Conservation (phyloP, 148 eudicot genomes). For the Arctostaphylos glauca region DNA sequence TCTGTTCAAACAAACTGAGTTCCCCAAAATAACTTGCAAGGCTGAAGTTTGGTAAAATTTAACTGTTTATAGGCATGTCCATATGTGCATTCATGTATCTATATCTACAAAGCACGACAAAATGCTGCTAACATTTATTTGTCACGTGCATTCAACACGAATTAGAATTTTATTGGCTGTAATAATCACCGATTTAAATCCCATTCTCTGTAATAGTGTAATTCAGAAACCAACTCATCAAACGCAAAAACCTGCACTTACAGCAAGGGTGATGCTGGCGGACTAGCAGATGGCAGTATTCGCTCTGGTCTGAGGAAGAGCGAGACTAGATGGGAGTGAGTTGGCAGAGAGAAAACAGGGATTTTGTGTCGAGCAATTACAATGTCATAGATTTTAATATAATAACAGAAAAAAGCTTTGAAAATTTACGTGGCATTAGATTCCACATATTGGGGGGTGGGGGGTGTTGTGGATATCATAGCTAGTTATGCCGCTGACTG, state of each 20-base stretch:
- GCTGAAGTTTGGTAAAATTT: background rate
- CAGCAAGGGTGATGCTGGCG: background rate
- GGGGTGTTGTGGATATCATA: too few relatives aligned
- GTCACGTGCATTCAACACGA: background rate
- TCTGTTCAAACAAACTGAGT: background rate
- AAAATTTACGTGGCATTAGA: too few relatives aligned
- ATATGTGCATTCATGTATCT: background rate
- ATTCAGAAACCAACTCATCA: background rate
- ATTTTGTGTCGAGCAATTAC: background rate
- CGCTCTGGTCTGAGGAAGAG: background rate
- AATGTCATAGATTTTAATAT: background rate
- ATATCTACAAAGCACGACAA: background rate
- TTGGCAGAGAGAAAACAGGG: background rate
- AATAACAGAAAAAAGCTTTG: too few relatives aligned
- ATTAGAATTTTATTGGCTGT: background rate
- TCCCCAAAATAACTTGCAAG: background rate
- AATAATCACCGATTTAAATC: background rate
- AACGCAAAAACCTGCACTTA: background rate
- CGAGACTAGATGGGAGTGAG: background rate
- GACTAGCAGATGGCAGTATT: background rate
- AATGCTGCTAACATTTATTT: background rate
- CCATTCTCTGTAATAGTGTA: background rate
- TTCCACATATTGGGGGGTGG: too few relatives aligned
- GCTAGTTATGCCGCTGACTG: background rate
- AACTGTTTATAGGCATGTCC: background rate